These are phyloP conservation scores for Colletotrichum musicola DNA, from an alignment of 2,329 filamentous ascomycete genomes.

Conservation along the genomic window DNA sequence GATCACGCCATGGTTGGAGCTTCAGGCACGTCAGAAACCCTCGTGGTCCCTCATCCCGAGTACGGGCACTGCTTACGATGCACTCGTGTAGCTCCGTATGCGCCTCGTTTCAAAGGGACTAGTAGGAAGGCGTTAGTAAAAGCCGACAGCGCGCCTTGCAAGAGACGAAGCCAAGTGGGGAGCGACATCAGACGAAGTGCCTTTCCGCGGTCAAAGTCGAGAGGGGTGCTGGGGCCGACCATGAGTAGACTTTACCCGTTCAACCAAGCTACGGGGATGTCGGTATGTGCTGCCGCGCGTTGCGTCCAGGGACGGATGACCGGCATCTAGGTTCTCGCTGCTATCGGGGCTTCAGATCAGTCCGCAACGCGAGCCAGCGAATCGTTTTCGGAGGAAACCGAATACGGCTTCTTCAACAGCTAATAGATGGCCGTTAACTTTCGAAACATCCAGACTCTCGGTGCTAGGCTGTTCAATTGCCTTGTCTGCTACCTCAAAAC, in stretches of 20 bases:
- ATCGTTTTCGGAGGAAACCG: background rate
- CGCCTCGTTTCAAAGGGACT: background rate
- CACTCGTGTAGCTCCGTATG: background rate
- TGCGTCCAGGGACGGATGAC: background rate
- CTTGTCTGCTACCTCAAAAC: no score
- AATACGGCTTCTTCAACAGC: background rate
- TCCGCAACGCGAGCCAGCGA: background rate
- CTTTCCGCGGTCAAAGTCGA: background rate
- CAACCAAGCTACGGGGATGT: background rate
- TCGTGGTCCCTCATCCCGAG: background rate
- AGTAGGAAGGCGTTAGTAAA: background rate
- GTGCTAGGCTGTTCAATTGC: background rate
- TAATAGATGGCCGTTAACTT: background rate
- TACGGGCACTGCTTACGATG: conserved; percentile 6
- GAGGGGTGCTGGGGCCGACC: background rate
- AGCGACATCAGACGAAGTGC: background rate
- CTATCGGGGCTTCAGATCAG: background rate
- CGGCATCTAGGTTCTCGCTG: background rate
- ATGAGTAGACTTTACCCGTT: background rate
- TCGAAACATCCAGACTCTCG: background rate
- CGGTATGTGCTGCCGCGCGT: background rate
- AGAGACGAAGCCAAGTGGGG: background rate
- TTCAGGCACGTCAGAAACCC: background rate
- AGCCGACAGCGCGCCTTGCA: background rate
- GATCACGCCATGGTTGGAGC: no score